phyloP scores from a whole-genome alignment of 139 green algal genomes.

The Chlorella sp. region DNA sequence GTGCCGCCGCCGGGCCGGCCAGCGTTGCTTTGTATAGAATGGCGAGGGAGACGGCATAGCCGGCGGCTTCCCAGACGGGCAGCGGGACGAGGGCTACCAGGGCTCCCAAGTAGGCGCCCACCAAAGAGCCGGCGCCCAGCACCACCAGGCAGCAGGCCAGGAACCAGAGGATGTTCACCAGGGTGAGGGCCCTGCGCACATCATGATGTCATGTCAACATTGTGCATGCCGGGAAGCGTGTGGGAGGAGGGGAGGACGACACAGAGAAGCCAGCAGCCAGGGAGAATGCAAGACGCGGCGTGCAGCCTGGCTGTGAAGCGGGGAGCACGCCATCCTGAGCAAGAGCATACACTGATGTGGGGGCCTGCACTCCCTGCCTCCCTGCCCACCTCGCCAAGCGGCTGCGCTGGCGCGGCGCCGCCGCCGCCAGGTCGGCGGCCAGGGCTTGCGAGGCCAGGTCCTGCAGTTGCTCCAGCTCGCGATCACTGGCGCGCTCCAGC shows the following conservation, averaged over 20 bases:
- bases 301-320: too few species aligned
- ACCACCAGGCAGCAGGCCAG: background rate
- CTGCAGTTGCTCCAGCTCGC: background rate
- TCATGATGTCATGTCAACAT: too few species aligned
- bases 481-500: background rate
- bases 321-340: too few species aligned
- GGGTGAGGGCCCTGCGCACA: background rate
- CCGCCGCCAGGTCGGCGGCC: background rate
- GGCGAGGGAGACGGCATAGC: background rate
- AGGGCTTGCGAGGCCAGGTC: background rate
- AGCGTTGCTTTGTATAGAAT: background rate
- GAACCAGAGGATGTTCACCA: constrained; percentile 26
- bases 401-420: background rate
- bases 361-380: too few species aligned
- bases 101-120: background rate
- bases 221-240: too few species aligned
- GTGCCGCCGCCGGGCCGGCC: background rate
- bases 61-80: constrained; percentile 1
- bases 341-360: too few species aligned
- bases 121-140: background rate
- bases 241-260: too few species aligned
- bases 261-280: too few species aligned
- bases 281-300: too few species aligned
- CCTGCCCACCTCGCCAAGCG: too few species aligned
- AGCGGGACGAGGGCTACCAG: constrained; percentile 6